Evolutionary conservation across 164 flowering plant genomes (phyloP).

Genomic region (Taxillus chinensis): DNA sequence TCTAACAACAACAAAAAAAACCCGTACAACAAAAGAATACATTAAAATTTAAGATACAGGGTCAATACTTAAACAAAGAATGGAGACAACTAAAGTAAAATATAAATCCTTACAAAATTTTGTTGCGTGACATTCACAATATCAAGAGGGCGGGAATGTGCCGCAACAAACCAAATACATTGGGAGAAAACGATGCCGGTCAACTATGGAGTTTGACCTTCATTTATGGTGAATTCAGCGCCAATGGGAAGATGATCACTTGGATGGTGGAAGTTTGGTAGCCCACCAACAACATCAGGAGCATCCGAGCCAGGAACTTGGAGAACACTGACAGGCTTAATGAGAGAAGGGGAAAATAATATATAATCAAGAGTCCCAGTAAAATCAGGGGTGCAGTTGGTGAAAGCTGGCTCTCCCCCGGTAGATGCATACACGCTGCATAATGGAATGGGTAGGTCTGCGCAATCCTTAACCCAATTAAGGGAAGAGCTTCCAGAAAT

Average conservation of each 20-base stretch:
- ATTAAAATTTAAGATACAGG: no score
- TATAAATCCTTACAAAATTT: no score
- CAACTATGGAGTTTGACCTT: background rate
- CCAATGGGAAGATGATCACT: slow-evolving; percentile 97
- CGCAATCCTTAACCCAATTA: slow-evolving; percentile 11
- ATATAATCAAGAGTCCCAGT: slow-evolving; percentile 86
- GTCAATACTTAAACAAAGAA: no score
- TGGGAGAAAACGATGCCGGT: background rate
- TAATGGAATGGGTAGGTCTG: slow-evolving; percentile 45
- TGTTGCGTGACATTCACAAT: no score
- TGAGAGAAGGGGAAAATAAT: slow-evolving; percentile 49
- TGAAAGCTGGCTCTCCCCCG: slow-evolving; percentile 81
- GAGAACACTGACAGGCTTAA: slow-evolving; percentile 62
- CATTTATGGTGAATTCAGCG: slow-evolving; percentile 57
- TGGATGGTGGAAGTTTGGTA: slow-evolving; percentile 81
- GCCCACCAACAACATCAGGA: slow-evolving; percentile 61
- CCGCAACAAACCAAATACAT: no score
- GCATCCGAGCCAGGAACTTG: slow-evolving; percentile 67
- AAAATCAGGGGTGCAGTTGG: slow-evolving; percentile 92
- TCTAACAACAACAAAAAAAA: no score
- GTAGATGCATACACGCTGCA: slow-evolving; percentile 53
- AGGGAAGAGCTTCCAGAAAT: slow-evolving; percentile 39
- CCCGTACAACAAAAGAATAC: no score
- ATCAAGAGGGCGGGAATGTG: no score
- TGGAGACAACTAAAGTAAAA: no score